Evolutionary conservation across 1,139 yeast species (phyloP).

Genomic region (Yamadazyma aaseri): DNA sequence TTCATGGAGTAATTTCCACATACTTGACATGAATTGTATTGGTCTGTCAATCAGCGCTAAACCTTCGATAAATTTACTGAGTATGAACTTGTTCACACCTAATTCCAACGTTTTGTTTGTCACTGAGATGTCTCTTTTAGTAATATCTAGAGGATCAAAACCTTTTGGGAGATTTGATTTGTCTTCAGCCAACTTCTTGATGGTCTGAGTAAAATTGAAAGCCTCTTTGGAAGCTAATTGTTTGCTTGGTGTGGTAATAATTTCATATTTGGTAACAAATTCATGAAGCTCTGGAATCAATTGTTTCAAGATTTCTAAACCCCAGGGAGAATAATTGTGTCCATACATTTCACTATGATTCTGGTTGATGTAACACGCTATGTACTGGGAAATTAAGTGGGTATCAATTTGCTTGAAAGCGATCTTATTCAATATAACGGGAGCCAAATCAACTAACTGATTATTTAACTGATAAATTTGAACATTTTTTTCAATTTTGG

Average conservation of each 20-base stretch:
- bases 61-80: constrained; percentile 32
- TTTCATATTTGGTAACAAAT: constrained; percentile 14
- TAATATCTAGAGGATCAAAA: not conserved
- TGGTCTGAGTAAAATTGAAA: not conserved
- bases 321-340: constrained; percentile 25
- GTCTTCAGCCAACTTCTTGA: not conserved
- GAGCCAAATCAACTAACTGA: constrained; percentile 26
- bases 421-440: constrained; percentile 27
- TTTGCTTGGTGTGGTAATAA: constrained; percentile 5
- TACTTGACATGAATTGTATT: constrained; percentile 27
- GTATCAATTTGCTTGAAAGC: constrained; percentile 19
- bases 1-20: constrained; percentile 30
- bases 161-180: not conserved
- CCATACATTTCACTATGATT: constrained; percentile 26
- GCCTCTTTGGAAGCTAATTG: not conserved
- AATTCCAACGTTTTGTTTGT: constrained; percentile 1
- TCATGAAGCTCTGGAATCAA: constrained; percentile 36
- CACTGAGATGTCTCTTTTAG: not conserved
- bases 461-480: constrained; percentile 30
- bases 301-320: constrained; percentile 25
- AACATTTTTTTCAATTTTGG: constrained; percentile 21
- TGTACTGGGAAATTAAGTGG: constrained; percentile 29
- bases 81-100: constrained; percentile 27
- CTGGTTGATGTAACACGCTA: constrained; percentile 30
- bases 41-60: constrained; percentile 32